Conservation (phyloP, 805 yeast genomes). For the Komagataella phaffii region DNA sequence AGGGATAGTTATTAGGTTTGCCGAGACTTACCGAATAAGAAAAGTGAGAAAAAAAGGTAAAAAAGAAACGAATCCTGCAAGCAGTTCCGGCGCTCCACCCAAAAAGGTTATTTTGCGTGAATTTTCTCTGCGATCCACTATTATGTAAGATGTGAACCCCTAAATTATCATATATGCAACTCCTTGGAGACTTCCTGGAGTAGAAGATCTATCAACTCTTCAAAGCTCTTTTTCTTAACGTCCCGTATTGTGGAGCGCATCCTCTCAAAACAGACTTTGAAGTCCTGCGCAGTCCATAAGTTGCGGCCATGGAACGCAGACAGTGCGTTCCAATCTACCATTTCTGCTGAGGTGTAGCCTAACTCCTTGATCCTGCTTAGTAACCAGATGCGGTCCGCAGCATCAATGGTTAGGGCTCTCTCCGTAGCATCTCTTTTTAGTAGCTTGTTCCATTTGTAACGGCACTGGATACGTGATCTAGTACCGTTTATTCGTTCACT, state of each 20-base stretch:
- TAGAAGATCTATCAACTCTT: constrained; percentile 16
- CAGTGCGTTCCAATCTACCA: constrained; percentile 41
- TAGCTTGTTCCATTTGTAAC: constrained; percentile 89
- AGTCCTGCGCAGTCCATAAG: constrained; percentile 48
- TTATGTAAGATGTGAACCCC: neutral
- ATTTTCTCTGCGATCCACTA: neutral
- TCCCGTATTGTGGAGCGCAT: constrained; percentile 41
- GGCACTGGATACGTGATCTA: constrained; percentile 84
- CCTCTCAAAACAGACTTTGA: constrained; percentile 46
- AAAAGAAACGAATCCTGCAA: neutral
- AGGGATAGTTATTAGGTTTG: neutral
- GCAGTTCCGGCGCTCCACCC: neutral
- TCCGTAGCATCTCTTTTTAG: constrained; percentile 41
- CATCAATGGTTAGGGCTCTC: constrained; percentile 28
- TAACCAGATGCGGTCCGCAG: constrained; percentile 37
- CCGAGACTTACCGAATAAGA: neutral
- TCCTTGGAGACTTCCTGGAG: constrained; percentile 6
- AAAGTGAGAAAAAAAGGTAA: neutral
- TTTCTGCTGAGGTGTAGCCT: constrained; percentile 25
- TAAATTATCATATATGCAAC: neutral
- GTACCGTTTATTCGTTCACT: constrained; percentile 83
- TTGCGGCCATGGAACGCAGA: constrained; percentile 29
- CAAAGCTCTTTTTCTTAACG: constrained; percentile 22
- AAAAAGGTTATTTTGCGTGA: neutral
- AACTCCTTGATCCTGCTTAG: constrained; percentile 30